Percentiles rank a stretch among this genome's conserved stretches.
These are phyloP conservation scores for Eruca vesicaria DNA, from an alignment of 441 rosid species.

Conservation along the genomic window DNA sequence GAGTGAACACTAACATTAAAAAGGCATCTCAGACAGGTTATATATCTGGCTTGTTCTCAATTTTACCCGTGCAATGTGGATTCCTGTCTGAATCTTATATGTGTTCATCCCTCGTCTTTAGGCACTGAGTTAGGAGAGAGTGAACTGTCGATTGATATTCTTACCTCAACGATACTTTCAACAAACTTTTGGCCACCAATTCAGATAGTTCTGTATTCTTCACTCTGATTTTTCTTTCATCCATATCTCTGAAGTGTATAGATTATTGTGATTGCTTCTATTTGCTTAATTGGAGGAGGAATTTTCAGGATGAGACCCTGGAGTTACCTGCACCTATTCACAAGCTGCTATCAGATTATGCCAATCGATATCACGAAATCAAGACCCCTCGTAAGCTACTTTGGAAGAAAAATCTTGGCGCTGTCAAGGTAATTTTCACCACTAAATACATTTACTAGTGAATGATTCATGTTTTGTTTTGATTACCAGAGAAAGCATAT, in stretches of 20 bases:
- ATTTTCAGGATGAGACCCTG: slow-evolving; percentile 80
- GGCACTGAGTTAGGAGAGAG: slow-evolving; percentile 48
- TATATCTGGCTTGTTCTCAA: slow-evolving; percentile 10
- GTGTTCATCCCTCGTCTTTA: slow-evolving; percentile 22
- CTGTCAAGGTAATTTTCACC: slow-evolving; percentile 61
- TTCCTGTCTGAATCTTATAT: slow-evolving; percentile 17
- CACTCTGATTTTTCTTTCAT: not conserved
- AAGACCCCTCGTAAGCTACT: slow-evolving; percentile 95
- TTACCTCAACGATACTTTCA: slow-evolving; percentile 85
- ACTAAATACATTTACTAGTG: not conserved
- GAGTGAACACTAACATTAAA: slow-evolving; percentile 86
- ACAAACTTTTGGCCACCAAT: slow-evolving; percentile 98
- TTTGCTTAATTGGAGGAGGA: not conserved
- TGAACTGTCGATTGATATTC: slow-evolving; percentile 57
- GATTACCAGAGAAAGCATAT: not conserved
- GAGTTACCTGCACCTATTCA: slow-evolving; percentile 73
- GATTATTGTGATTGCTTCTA: not conserved
- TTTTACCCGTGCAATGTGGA: slow-evolving; percentile 6
- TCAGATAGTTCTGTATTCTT: slow-evolving; percentile 51
- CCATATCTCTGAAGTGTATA: not conserved
- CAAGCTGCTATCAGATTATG: slow-evolving; percentile 78
- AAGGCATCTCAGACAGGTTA: slow-evolving; percentile 60
- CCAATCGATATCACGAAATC: slow-evolving; percentile 73
- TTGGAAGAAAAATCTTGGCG: slow-evolving; percentile 98
- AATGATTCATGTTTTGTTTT: not conserved